Evolutionary conservation across 2,329 filamentous ascomycete species (phyloP).

Genomic region (Cordyceps cicadae): DNA sequence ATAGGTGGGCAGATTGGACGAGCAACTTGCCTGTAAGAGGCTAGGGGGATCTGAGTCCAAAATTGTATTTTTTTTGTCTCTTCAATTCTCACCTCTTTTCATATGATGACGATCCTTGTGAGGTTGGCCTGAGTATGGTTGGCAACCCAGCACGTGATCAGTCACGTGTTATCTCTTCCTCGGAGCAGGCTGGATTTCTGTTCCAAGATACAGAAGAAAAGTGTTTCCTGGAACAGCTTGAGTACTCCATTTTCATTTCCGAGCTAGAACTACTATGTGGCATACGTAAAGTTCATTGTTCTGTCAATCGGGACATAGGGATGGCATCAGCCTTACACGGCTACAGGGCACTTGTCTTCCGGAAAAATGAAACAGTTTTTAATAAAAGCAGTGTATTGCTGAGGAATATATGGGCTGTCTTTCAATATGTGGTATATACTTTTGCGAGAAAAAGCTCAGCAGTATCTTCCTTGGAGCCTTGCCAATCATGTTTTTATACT

Average conservation of each 20-base stretch:
- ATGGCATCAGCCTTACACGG: too few species aligned
- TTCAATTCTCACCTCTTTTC: neutral
- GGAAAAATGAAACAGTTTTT: too few species aligned
- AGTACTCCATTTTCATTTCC: too few species aligned
- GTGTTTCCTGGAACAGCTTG: too few species aligned
- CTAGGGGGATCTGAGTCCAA: neutral
- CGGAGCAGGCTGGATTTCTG: too few species aligned
- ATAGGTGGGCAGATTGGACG: neutral
- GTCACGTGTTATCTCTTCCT: neutral
- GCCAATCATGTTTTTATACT: neutral
- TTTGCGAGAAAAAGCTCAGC: neutral
- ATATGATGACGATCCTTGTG: neutral
- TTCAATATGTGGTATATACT: neutral
- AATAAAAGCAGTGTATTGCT: too few species aligned
- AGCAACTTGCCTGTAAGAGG: neutral
- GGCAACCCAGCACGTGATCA: neutral
- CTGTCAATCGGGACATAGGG: too few species aligned
- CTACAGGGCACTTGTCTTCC: too few species aligned
- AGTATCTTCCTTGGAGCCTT: too few species aligned
- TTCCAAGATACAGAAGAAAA: too few species aligned
- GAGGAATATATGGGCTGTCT: too few species aligned
- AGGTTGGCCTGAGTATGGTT: neutral
- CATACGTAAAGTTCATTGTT: too few species aligned
- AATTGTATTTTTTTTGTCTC: neutral
- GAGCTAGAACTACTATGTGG: neutral